Conservation (phyloP, 148 eudicot genomes). For the Cornus controversa region DNA sequence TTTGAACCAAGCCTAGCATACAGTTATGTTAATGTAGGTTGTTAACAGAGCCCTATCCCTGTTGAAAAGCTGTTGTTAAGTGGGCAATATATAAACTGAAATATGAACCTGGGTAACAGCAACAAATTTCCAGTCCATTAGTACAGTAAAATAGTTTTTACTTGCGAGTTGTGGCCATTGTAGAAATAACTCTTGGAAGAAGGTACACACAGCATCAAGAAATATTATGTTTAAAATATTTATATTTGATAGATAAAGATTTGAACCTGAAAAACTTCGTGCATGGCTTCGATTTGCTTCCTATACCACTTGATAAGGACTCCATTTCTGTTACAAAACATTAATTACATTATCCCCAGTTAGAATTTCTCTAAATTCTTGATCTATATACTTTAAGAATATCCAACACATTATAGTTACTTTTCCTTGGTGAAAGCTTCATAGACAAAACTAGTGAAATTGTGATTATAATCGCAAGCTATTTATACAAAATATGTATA, state of each 20-base stretch:
- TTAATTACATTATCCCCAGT: constrained; percentile 47
- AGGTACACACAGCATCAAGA: background rate
- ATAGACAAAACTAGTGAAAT: too few relatives aligned
- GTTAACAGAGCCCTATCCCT: background rate
- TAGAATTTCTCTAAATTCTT: constrained; percentile 21
- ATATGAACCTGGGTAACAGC: background rate
- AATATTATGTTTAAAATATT: background rate
- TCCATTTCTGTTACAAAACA: constrained; percentile 78
- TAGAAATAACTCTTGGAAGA: background rate
- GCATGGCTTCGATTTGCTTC: constrained; percentile 94
- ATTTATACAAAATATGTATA: too few relatives aligned
- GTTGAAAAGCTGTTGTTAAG: background rate
- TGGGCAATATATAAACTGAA: background rate
- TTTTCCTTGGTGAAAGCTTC: background rate
- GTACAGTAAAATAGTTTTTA: background rate
- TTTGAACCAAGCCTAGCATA: background rate
- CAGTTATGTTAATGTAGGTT: background rate
- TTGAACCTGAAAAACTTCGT: constrained; percentile 70
- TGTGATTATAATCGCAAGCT: too few relatives aligned
- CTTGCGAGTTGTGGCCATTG: background rate
- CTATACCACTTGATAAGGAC: constrained; percentile 64
- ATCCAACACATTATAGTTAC: background rate
- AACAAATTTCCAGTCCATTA: background rate
- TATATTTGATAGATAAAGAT: constrained; percentile 33
- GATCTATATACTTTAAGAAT: too few relatives aligned